Base-by-base conservation (phyloP, 306 rosid genomes). In the Vigna radiata region DNA sequence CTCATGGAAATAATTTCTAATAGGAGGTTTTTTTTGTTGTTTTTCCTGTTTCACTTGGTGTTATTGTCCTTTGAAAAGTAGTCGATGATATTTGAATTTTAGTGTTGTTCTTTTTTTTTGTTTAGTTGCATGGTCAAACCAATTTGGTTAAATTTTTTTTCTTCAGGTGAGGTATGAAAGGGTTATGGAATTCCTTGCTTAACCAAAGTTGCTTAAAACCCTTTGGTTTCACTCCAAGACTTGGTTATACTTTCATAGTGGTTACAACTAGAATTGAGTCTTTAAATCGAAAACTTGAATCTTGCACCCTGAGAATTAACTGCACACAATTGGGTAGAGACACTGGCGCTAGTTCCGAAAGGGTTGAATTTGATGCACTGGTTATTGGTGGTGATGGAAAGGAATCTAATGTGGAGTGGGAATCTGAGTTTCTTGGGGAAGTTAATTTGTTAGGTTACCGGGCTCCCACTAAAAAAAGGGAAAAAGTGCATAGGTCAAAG, bases 401-500 rank as follows among this genome's bases (percentile, higher is more conserved):
- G 47, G 74, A 46, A 13, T 43, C 75, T 68, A 17, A 46, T 62
- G 16, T 43, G 85, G 91, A 88, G n/a, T 91, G 97, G 97, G 97
- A 90, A 68, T 41, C 15, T 41, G 95, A 94, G 86, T 83, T 94
- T 54, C 27, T 91, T 6, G 88, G 88, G 73, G 89, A 90, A 54
- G 74, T 94, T 17, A 93, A 89, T 70, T 96, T 94, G 27, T 82
- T 88, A 66, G 89, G 88, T 75, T 88, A 85, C 56, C 86, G 84
- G 47, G 77, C 88, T 72, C 96, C 96, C 15, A 81, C 96, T 13
- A 84, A 81, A 79, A 91, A 89, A 82, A 87, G 79, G 76, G 90
- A 49, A 31, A 88, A 85, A 63, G 85, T 77, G 37, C 85, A 81
- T 56, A 79, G 33, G 21, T 84, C 88, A 8, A 80, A 67, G 83